Percentiles rank a stretch among this genome's conserved stretches.
Evolutionary conservation across 805 yeast species (phyloP).

Genomic region (Kodamaea neixiangensis): DNA sequence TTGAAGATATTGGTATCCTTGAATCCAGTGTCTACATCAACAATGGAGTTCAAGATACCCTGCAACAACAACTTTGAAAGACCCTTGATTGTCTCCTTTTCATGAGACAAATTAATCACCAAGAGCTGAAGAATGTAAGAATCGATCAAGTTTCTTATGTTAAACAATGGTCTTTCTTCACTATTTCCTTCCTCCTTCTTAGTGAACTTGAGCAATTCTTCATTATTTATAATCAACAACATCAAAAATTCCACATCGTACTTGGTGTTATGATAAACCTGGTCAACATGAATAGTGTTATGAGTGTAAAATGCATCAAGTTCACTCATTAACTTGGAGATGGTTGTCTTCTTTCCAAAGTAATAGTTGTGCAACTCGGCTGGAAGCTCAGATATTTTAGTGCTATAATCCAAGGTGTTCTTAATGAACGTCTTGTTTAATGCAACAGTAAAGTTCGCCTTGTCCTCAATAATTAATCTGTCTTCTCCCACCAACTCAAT

Average conservation of each 20-base stretch:
- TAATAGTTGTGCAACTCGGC: slow-evolving; percentile 5
- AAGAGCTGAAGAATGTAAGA: slow-evolving; percentile 55
- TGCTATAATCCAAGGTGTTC: slow-evolving; percentile 43
- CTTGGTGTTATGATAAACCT: slow-evolving; percentile 27
- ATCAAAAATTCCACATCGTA: slow-evolving; percentile 77
- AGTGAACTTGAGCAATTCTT: slow-evolving; percentile 52
- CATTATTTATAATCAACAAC: slow-evolving; percentile 60
- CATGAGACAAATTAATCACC: slow-evolving; percentile 47
- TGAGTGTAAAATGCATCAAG: slow-evolving; percentile 27
- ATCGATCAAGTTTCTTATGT: slow-evolving; percentile 58
- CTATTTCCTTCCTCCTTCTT: slow-evolving; percentile 20
- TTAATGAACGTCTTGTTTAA: slow-evolving; percentile 51
- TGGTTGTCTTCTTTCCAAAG: background rate
- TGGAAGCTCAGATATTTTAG: slow-evolving; percentile 7
- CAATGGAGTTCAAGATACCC: slow-evolving; percentile 45
- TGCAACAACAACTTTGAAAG: slow-evolving; percentile 47
- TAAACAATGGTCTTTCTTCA: slow-evolving; percentile 36
- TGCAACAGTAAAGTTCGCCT: slow-evolving; percentile 50
- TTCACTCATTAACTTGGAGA: slow-evolving; percentile 21
- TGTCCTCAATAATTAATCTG: slow-evolving; percentile 46
- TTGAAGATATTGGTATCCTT: slow-evolving; percentile 60
- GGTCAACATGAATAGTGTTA: slow-evolving; percentile 18
- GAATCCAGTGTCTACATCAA: slow-evolving; percentile 35
- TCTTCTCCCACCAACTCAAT: slow-evolving; percentile 49
- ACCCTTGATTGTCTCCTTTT: slow-evolving; percentile 22